Percentiles rank a stretch among this genome's conserved stretches.
Evolutionary conservation across 1,139 yeast genomes (phyloP).

Genomic region (Arxiozyma heterogenica): DNA sequence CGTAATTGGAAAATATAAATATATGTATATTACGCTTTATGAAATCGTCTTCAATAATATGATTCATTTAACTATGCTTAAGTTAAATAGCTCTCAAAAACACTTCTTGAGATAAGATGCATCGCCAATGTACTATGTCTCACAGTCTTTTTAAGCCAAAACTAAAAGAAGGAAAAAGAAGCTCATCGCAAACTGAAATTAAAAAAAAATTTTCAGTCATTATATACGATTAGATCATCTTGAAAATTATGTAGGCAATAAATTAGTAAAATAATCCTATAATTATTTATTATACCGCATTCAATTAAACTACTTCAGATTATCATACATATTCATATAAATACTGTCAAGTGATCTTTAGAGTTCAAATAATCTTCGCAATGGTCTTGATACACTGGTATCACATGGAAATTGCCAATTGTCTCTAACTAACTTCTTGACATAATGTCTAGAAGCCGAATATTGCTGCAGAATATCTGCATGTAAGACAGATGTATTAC

Average conservation of each 20-base stretch:
- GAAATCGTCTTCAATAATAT: not conserved
- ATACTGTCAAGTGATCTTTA: constrained; percentile 4
- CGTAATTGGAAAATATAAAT: not conserved
- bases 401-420: constrained; percentile 19
- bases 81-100: too few relatives aligned
- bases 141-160: not conserved
- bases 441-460: constrained; percentile 24
- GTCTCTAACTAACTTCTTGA: constrained; percentile 28
- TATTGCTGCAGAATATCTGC: constrained; percentile 32
- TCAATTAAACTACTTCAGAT: not conserved
- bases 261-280: not conserved
- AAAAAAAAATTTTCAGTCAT: not conserved
- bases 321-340: too few relatives aligned
- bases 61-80: not conserved
- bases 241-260: too few relatives aligned
- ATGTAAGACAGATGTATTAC: constrained; percentile 10
- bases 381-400: constrained; percentile 26
- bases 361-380: constrained; percentile 31
- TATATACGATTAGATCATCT: not conserved
- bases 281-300: too few relatives aligned
- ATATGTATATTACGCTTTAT: not conserved
- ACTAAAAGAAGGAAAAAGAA: not conserved
- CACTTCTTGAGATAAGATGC: too few relatives aligned
- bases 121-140: not conserved
- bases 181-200: constrained; percentile 12